Evolutionary conservation across 345 rosid species (phyloP).

Genomic region (Populus deltoides): DNA sequence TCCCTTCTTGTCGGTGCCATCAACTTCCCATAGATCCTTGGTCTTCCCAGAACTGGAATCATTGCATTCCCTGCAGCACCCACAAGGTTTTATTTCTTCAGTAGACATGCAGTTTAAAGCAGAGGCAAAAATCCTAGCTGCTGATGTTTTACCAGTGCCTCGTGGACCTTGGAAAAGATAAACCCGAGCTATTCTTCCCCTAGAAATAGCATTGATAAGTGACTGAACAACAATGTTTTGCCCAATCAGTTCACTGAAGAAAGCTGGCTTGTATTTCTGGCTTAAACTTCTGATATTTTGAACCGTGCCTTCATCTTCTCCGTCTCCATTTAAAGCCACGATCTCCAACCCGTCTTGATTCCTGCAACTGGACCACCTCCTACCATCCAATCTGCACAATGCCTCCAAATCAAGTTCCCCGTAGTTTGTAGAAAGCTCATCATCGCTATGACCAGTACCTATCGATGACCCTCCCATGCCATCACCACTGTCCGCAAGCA

Average conservation of each 20-base stretch:
- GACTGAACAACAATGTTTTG: constrained; percentile 90
- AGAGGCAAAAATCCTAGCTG: constrained; percentile 81
- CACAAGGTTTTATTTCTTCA: constrained; percentile 82
- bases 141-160: constrained; percentile 89
- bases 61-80: constrained; percentile 68
- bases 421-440: constrained; percentile 83
- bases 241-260: constrained; percentile 81
- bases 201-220: constrained; percentile 60
- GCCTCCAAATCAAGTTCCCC: constrained; percentile 97
- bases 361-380: constrained; percentile 95
- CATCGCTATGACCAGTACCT: constrained; percentile 74
- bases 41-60: constrained; percentile 72
- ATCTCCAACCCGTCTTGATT: constrained; percentile 78
- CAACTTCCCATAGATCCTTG: constrained; percentile 69
- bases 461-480: constrained; percentile 73
- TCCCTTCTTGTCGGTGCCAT: constrained; percentile 71
- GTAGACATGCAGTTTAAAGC: constrained; percentile 75
- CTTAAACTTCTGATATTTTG: constrained; percentile 70
- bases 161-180: constrained; percentile 98
- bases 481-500: constrained; percentile 61
- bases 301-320: constrained; percentile 62
- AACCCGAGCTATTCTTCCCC: constrained; percentile 82
- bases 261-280: constrained; percentile 84
- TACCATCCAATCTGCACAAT: constrained; percentile 93
- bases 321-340: constrained; percentile 54